Percentiles rank a stretch among this genome's conserved stretches.
These are phyloP conservation scores for Fusarium staphyleae DNA, from an alignment of 2,329 filamentous ascomycete genomes.

Conservation along the genomic window DNA sequence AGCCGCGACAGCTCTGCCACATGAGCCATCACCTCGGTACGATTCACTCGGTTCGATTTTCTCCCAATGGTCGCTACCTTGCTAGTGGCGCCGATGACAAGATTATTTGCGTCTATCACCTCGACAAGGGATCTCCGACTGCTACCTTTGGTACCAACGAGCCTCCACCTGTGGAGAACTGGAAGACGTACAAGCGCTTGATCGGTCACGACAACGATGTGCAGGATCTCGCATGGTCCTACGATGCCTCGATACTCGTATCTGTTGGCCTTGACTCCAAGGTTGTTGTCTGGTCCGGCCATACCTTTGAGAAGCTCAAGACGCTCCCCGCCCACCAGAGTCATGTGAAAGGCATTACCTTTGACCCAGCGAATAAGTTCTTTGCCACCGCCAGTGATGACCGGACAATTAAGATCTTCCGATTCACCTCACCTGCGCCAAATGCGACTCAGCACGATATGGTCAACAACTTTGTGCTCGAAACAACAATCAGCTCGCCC, in stretches of 20 bases:
- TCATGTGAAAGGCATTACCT: slow-evolving; percentile 98
- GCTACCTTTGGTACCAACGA: slow-evolving; percentile 90
- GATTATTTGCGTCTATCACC: slow-evolving; percentile 95
- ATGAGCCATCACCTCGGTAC: slow-evolving; percentile 99
- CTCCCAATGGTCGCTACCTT: slow-evolving; percentile 91
- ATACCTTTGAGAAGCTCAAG: slow-evolving; percentile 98
- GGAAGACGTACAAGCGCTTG: slow-evolving; percentile 91
- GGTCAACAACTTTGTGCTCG: slow-evolving; percentile 93
- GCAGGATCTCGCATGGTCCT: slow-evolving; percentile 96
- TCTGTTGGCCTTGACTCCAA: slow-evolving; percentile 98
- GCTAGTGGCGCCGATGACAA: slow-evolving; percentile 98
- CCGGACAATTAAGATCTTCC: slow-evolving; percentile 93
- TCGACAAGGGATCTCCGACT: slow-evolving; percentile 82
- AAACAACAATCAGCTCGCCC: slow-evolving; percentile 86
- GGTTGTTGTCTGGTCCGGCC: slow-evolving; percentile 96
- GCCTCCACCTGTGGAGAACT: slow-evolving; percentile 92
- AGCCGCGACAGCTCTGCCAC: slow-evolving; percentile 92
- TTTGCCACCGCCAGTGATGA: slow-evolving; percentile 98
- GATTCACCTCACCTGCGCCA: slow-evolving; percentile 88
- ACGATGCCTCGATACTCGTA: slow-evolving; percentile 92
- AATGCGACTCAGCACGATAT: slow-evolving; percentile 96
- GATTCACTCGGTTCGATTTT: slow-evolving; percentile 96
- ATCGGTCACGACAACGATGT: slow-evolving; percentile 99
- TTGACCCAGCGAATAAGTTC: slow-evolving; percentile 98
- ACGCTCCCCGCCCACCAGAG: slow-evolving; percentile 91